Percentiles rank a stretch among this genome's conserved stretches.
These are phyloP conservation scores for Skeletonema potamos DNA, from an alignment of 108 stramenopile genomes.

Conservation along the genomic window DNA sequence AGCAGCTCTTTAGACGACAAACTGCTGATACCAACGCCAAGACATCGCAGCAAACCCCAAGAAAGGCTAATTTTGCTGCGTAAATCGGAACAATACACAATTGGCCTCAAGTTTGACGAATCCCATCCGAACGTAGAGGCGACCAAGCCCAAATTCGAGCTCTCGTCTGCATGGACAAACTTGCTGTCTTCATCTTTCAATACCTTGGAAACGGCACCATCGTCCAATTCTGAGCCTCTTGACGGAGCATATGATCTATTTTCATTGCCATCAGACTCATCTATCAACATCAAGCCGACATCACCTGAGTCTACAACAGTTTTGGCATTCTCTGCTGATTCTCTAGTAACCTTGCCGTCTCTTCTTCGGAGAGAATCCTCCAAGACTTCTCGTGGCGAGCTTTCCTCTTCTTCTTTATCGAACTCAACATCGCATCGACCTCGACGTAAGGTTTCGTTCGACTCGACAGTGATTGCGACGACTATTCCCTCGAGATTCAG, in stretches of 20 bases:
- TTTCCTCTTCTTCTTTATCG: conserved; percentile 2
- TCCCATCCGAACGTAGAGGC: background rate
- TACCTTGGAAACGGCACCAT: conserved; percentile 1
- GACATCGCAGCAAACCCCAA: background rate
- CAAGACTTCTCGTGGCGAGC: conserved; percentile 1
- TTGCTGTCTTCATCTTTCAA: conserved; percentile 10
- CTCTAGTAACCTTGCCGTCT: background rate
- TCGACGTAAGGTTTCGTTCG: conserved; percentile 39
- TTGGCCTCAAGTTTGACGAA: background rate
- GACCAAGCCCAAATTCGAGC: conserved; percentile 13
- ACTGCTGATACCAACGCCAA: background rate
- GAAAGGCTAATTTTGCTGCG: background rate
- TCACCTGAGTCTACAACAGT: background rate
- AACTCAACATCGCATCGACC: background rate
- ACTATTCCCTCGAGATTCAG: conserved; percentile 30
- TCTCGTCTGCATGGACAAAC: conserved; percentile 34
- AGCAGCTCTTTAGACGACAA: background rate
- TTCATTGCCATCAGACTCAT: conserved; percentile 41
- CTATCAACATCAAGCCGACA: conserved; percentile 4
- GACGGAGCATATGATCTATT: conserved; percentile 39
- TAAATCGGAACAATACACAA: background rate
- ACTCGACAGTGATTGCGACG: conserved; percentile 37
- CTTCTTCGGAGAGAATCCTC: conserved; percentile 3
- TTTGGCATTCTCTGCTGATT: background rate
- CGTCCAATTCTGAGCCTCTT: conserved; percentile 9